Evolutionary conservation across 305 asterid species (phyloP), one percentile per base, ranked within the genome.

Genomic region (Solanum hybrid): DNA sequence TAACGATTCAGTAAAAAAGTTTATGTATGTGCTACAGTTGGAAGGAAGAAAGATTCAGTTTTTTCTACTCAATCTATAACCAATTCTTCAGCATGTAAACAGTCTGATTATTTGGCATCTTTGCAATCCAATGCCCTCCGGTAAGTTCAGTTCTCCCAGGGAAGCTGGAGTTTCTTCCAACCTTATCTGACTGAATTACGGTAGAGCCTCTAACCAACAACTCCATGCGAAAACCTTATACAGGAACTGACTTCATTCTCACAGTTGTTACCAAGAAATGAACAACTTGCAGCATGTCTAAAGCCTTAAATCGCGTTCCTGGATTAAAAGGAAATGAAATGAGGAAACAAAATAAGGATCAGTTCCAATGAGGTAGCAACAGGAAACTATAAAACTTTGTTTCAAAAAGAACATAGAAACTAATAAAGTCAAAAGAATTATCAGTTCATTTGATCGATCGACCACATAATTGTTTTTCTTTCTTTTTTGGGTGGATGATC

Each of bases 401-500:
- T 82, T 73, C 89, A 80, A 88, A 91, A 89, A 90, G 90, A 40
- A 87, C 29, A 78, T 40, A 75, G 37, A 75, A 74, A 29, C 36
- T 85, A n/a, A 76, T 89, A 61, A 76, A 79, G 33, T 88, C 86
- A 61, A 82, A 91, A 91, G 57, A 87, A 87, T 89, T 22, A 88
- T 91, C 64, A 89, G 89, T 40, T 90, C 90, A 86, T 74, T 87
- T 89, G 91, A 81, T 82, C 87, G 90, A 81, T 82, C 81, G 74
- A 90, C 90, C 91, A 89, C 86, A 94, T 91, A 87, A 92, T 93
- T 91, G 91, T 76, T 92, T 18, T 76, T 79, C 57, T 86, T 90
- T 40, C 61, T 89, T 90, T 89, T 90, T 83, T 79, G 90, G 92
- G 93, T 93, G 94, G 95, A 86, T 88, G 91, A 92, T 93, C 95